Base-by-base conservation (phyloP, 352 stramenopile species). In the Phytopythium vexans region DNA sequence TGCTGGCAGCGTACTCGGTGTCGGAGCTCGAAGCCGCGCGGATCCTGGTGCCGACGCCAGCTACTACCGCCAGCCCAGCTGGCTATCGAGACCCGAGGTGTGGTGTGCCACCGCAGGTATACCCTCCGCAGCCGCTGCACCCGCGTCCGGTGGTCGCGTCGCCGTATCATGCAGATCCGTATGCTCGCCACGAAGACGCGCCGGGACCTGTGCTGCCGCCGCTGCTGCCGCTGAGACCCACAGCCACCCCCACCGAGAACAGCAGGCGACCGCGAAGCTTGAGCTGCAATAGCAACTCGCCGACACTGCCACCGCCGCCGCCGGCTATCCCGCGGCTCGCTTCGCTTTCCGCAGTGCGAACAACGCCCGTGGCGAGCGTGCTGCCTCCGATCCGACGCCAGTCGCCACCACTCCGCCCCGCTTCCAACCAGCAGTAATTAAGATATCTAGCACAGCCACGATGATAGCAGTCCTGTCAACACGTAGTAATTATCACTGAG, bases 1-100 rank as follows among this genome's bases (percentile, higher is more conserved):
- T 40, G 32, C 8, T 56, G 6, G 5, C 52, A 3, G 54, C 44
- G 1, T 74, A 77, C 52, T 70, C 65, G 11, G 56, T 60, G 32
- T 77, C 65, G 31, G 65, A 74, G 47, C 50, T 72, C 12, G 40
- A 58, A 14, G 69, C 66, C 21, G 69, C 69, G 3, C 68, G 49
- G 44, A 62, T 62, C 8, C 52, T 78, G 33, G 54, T 58, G 10
- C 59, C 68, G 32, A 49, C 64, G 14, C 39, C 45, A 7, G 31
- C 41, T 32, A 11, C 54, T 4, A 12, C 36, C 1, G 4, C 48
- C 6, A 45, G 8, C 12, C 37, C 48, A 8, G 5, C 48, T 3
- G 48, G 16, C 3, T 53, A 36, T 12, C 16, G 12, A 16, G 34
- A 43, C 47, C 1, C 37, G 1, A 31, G 47, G 9, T 0, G 14